A percentile compares a stretch with the other conserved stretches of the same genome.
Conservation (phyloP, 345 rosid species). For the Eucalyptus globulus region DNA sequence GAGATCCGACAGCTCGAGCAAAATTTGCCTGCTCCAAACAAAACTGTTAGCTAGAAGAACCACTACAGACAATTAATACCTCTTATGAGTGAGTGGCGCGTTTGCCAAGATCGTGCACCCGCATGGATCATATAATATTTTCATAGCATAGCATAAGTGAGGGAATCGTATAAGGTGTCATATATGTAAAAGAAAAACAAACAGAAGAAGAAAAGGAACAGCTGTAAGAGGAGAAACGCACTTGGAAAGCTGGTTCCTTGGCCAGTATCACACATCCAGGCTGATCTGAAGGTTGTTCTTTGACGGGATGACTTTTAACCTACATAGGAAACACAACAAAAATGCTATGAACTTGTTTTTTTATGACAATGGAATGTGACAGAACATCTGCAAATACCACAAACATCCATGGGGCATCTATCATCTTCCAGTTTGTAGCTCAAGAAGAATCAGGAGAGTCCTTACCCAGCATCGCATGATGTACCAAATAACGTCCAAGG, state of each 20-base stretch:
- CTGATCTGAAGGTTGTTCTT: slow-evolving; percentile 74
- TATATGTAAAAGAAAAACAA: background rate
- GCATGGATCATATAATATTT: background rate
- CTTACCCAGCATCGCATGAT: slow-evolving; percentile 99
- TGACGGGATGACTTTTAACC: slow-evolving; percentile 93
- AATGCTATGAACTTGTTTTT: background rate
- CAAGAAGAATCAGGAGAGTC: background rate
- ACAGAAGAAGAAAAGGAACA: background rate
- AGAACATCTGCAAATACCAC: background rate
- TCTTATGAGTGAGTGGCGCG: background rate
- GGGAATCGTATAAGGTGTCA: background rate
- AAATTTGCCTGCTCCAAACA: slow-evolving; percentile 66
- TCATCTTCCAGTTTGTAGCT: background rate
- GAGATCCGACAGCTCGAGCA: slow-evolving; percentile 74
- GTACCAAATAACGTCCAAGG: slow-evolving; percentile 98
- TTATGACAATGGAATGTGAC: background rate
- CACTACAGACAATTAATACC: background rate
- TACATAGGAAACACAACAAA: background rate
- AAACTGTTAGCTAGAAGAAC: background rate
- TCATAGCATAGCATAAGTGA: background rate
- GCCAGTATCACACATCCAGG: slow-evolving; percentile 88
- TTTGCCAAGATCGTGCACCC: background rate
- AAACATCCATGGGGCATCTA: background rate
- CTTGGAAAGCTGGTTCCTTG: slow-evolving; percentile 81
- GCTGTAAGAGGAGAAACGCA: background rate